Conservation (phyloP, 192 early-diverging fungal species). For the Gaertneriomyces sp. region DNA sequence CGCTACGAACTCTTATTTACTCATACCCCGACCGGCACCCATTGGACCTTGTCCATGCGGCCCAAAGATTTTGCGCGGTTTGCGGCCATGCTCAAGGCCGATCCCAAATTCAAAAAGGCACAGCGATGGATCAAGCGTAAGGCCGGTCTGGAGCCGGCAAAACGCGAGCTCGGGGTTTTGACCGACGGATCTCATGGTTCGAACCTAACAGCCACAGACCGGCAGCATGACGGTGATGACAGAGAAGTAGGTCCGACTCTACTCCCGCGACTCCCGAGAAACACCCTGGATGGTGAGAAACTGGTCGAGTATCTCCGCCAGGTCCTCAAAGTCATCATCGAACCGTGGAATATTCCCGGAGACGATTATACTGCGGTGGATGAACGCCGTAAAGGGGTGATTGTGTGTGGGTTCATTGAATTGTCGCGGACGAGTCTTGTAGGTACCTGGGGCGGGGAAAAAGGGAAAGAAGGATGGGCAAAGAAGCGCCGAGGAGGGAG, state of each 20-base stretch:
- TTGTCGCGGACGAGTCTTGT: conserved; percentile 28
- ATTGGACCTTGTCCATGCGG: conserved; percentile 26
- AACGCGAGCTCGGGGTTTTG: neutral
- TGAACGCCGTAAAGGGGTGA: conserved; percentile 21
- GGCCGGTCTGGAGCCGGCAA: conserved; percentile 4
- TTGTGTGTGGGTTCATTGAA: conserved; percentile 29
- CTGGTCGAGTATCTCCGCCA: conserved; percentile 18
- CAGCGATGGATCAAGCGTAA: conserved; percentile 12
- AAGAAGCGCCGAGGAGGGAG: conserved; percentile 28
- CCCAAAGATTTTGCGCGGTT: conserved; percentile 28
- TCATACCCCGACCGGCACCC: conserved; percentile 22
- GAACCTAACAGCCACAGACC: neutral
- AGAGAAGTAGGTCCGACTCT: conserved; percentile 2
- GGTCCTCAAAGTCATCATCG: conserved; percentile 21
- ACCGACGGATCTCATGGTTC: neutral
- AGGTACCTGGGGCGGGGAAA: conserved; percentile 26
- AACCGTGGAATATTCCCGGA: conserved; percentile 29
- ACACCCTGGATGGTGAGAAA: neutral
- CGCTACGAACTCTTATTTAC: conserved; percentile 24
- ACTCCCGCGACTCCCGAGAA: conserved; percentile 2
- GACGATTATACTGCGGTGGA: conserved; percentile 16
- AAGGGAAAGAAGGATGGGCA: conserved; percentile 32
- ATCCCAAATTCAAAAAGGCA: conserved; percentile 3
- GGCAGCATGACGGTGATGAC: neutral
- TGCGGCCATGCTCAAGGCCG: conserved; percentile 10